phyloP scores from a whole-genome alignment of 2,329 filamentous ascomycete genomes.

The Cladosporium sp. region DNA sequence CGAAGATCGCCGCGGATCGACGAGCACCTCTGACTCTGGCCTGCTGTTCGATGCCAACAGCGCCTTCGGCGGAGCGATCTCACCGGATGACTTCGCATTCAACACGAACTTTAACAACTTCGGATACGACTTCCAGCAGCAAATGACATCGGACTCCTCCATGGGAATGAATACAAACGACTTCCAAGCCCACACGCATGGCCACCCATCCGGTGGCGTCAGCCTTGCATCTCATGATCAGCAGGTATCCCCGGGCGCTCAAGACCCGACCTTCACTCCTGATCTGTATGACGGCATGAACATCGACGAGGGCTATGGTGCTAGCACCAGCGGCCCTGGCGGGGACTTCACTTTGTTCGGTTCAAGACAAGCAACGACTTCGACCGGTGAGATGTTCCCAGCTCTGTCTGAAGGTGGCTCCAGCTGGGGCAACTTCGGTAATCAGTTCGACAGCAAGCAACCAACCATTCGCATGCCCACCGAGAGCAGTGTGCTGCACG shows the following conservation, averaged over 20 bases:
- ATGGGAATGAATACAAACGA: conserved; percentile 15
- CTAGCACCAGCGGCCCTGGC: conserved; percentile 14
- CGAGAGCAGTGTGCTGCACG: conserved; percentile 25
- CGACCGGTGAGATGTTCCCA: conserved; percentile 28
- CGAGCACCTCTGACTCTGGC: conserved; percentile 38
- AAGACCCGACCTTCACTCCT: conserved; percentile 57
- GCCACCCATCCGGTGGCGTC: conserved; percentile 6
- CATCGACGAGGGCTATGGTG: conserved; percentile 49
- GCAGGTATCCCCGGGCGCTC: conserved; percentile 66
- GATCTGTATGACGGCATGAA: conserved; percentile 47
- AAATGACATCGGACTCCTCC: conserved; percentile 24
- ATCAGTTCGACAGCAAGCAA: conserved; percentile 32
- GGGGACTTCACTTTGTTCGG: conserved; percentile 62
- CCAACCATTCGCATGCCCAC: conserved; percentile 13
- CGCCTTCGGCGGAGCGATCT: conserved; percentile 29
- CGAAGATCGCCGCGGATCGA: conserved; percentile 29
- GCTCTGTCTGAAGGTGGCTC: conserved; percentile 19
- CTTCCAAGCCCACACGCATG: background rate
- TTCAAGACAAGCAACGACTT: conserved; percentile 15
- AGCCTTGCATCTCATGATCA: conserved; percentile 29
- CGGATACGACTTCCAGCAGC: conserved; percentile 31
- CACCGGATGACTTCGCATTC: conserved; percentile 53
- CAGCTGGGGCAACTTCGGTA: conserved; percentile 34
- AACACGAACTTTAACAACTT: conserved; percentile 51
- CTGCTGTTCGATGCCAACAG: conserved; percentile 28